phyloP scores from a whole-genome alignment of 257 asterid species.

The Solanum peruvianum region DNA sequence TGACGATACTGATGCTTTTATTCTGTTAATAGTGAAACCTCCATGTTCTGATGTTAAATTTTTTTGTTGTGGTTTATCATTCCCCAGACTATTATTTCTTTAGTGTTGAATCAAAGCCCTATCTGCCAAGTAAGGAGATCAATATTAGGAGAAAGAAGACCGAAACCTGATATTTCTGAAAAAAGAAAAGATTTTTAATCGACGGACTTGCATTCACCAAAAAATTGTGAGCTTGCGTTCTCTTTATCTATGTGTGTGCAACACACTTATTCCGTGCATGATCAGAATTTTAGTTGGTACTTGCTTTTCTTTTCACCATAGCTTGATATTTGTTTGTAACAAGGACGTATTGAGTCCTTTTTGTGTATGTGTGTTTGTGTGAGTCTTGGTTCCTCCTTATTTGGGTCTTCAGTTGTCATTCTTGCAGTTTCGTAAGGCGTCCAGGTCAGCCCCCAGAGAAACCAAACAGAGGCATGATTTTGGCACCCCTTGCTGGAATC shows the following conservation, averaged over 20 bases:
- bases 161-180: not conserved
- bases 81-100: not conserved
- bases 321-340: not conserved
- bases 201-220: not conserved
- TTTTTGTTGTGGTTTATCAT: not conserved
- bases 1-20: not conserved
- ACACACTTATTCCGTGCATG: not conserved
- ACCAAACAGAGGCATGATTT: conserved; percentile 64
- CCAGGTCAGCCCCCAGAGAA: conserved; percentile 74
- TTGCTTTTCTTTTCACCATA: not conserved
- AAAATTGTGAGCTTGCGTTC: not conserved
- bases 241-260: not conserved
- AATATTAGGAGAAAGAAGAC: not conserved
- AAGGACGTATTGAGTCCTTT: not conserved
- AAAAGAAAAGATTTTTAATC: not conserved
- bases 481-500: conserved; percentile 91
- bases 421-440: conserved; percentile 56
- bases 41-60: not conserved
- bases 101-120: not conserved
- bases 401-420: not conserved
- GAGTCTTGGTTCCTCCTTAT: not conserved
- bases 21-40: not conserved
- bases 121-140: not conserved
- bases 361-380: not conserved
- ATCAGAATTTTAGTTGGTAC: not conserved